Evolutionary conservation across 345 rosid genomes (phyloP).

Genomic region (Populus davidiana): DNA sequence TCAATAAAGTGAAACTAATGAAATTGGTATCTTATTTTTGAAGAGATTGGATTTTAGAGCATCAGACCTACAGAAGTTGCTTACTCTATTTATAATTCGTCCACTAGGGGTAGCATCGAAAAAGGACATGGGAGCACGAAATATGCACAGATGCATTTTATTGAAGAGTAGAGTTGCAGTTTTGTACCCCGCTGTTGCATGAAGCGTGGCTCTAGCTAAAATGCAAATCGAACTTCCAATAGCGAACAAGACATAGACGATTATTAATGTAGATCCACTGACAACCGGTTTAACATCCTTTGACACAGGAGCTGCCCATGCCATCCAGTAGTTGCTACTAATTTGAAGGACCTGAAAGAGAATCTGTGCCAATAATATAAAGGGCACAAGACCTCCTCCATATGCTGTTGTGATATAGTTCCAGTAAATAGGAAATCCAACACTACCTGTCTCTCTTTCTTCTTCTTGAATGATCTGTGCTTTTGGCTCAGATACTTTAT

Average conservation of each 20-base stretch:
- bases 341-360: conserved; percentile 67
- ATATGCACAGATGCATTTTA: conserved; percentile 61
- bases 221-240: conserved; percentile 59
- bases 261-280: conserved; percentile 39
- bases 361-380: conserved; percentile 57
- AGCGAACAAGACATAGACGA: conserved; percentile 55
- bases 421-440: conserved; percentile 61
- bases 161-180: conserved; percentile 68
- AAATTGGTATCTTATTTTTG: neutral
- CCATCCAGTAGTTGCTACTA: conserved; percentile 89
- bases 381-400: conserved; percentile 72
- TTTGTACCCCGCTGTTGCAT: conserved; percentile 57
- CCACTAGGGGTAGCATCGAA: conserved; percentile 88
- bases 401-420: conserved; percentile 61
- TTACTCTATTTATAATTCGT: conserved; percentile 62
- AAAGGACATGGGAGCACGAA: conserved; percentile 76
- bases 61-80: conserved; percentile 3
- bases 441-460: conserved; percentile 80
- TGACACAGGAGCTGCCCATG: conserved; percentile 71
- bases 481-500: conserved; percentile 36
- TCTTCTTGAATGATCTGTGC: conserved; percentile 75
- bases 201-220: conserved; percentile 50
- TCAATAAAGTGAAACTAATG: neutral
- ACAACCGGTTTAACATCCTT: conserved; percentile 51
- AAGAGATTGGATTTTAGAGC: too few relatives aligned